Evolutionary conservation across 306 rosid species (phyloP), one percentile per base, ranked within the genome.

Genomic region (Aeschynomene evenia): DNA sequence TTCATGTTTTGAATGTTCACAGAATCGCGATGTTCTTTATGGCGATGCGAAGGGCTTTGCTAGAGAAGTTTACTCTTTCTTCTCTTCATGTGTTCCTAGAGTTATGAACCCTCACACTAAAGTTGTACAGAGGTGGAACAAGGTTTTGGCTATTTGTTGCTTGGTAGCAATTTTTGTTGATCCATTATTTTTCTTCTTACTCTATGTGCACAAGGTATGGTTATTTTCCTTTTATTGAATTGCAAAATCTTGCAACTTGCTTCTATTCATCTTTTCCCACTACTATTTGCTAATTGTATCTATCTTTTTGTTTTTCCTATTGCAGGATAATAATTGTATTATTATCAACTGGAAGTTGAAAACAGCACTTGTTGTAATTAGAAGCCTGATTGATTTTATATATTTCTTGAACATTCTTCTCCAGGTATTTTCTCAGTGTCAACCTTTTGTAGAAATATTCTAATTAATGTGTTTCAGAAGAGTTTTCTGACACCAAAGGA

Each of bases 21-120:
- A 86, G 91, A 82, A 80, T 73, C 93, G 83, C 33, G 80, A 79
- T 67, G 84, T 67, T 77, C 68, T 87, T 57, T 83, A 88, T 61
- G 97, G 97, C 20, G 97, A 86, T 61, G 97, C 91, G 15, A 88
- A 91, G 74, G 96, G 91, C 33, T 85, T 88, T 71, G 92, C 82
- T 0, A 74, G 83, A 79, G 86, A 80, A 74, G 72, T 82, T 57
- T 49, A 12, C 71, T 73, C 96, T 36, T 86, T 63, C 68, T 70
- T 81, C 75, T 58, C 66, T 68, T 75, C 83, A 24, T 82, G 42
- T 78, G 73, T 88, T 77, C 89, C 88, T 40, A 86, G 89, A 68
- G 91, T 88, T 57, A 88, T 91, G 84, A 88, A 86, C 71, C 97
- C 96, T 57, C 97, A 88, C 23, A 4, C 88, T 33, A 88, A 72